Evolutionary conservation across 306 rosid genomes (phyloP).

Genomic region (Sechiopsis laciniata): DNA sequence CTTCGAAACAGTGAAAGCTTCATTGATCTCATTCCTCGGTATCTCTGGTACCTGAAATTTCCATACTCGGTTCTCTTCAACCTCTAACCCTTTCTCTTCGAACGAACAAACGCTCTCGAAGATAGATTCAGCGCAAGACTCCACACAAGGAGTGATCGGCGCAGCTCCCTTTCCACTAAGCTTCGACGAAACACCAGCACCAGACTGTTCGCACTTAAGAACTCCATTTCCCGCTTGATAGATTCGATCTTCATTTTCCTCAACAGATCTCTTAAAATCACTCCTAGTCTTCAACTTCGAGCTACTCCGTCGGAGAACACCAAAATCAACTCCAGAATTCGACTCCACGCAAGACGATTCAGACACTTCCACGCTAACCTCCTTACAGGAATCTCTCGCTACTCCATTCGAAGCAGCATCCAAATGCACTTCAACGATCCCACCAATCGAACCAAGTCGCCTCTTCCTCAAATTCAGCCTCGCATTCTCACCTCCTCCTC

Average conservation of each 20-base stretch:
- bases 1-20: constrained; percentile 30
- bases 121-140: constrained; percentile 30
- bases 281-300: constrained; percentile 36
- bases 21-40: constrained; percentile 30
- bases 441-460: constrained; percentile 15
- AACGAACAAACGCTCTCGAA: constrained; percentile 12
- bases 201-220: constrained; percentile 23
- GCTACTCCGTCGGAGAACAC: constrained; percentile 23
- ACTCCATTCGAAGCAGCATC: constrained; percentile 19
- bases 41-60: constrained; percentile 37
- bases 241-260: constrained; percentile 34
- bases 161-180: constrained; percentile 33
- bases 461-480: constrained; percentile 31
- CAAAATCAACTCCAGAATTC: constrained; percentile 38
- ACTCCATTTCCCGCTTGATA: constrained; percentile 32
- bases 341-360: constrained; percentile 91
- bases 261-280: constrained; percentile 19
- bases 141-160: constrained; percentile 36
- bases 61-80: constrained; percentile 38
- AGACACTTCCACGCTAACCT: constrained; percentile 41
- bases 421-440: not conserved
- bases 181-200: constrained; percentile 27
- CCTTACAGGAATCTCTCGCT: constrained; percentile 25
- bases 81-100: constrained; percentile 25
- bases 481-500: constrained; percentile 10